These are phyloP conservation scores for Smallanthus sonchifolius DNA, from an alignment of 129 eudicot genomes.

Conservation along the genomic window DNA sequence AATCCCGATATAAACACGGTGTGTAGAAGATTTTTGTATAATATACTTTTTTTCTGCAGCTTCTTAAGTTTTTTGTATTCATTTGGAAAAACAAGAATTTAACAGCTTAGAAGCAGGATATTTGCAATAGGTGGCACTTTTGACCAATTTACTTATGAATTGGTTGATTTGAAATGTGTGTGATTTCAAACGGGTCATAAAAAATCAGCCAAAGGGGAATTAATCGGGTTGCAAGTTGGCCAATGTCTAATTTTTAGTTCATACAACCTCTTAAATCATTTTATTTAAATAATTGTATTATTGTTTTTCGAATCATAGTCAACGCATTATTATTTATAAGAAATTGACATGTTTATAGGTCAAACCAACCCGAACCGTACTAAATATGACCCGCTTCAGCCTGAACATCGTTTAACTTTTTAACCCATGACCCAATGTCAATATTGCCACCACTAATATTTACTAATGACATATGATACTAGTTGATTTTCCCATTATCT, in stretches of 20 bases:
- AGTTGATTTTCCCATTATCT: constrained; percentile 11
- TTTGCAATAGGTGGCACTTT: background rate
- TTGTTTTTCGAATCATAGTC: no score
- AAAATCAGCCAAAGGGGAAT: no score
- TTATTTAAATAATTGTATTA: no score
- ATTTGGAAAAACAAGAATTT: constrained; percentile 5
- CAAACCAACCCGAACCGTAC: background rate
- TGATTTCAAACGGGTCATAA: background rate
- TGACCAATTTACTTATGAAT: background rate
- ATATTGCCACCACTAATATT: background rate
- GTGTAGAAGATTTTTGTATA: constrained; percentile 24
- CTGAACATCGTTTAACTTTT: background rate
- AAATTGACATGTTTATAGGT: no score
- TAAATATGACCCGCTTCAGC: background rate
- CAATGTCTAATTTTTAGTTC: no score
- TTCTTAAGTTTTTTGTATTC: background rate
- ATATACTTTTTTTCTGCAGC: background rate
- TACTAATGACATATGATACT: background rate
- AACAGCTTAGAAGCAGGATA: background rate
- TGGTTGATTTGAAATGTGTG: background rate
- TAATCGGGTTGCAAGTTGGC: no score
- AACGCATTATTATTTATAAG: no score
- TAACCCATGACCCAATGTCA: background rate
- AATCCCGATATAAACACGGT: constrained; percentile 43
- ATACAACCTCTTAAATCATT: no score